Percentiles rank a stretch among this genome's conserved stretches.
phyloP scores from a whole-genome alignment of 345 rosid genomes.

The Corchorus capsularis region DNA sequence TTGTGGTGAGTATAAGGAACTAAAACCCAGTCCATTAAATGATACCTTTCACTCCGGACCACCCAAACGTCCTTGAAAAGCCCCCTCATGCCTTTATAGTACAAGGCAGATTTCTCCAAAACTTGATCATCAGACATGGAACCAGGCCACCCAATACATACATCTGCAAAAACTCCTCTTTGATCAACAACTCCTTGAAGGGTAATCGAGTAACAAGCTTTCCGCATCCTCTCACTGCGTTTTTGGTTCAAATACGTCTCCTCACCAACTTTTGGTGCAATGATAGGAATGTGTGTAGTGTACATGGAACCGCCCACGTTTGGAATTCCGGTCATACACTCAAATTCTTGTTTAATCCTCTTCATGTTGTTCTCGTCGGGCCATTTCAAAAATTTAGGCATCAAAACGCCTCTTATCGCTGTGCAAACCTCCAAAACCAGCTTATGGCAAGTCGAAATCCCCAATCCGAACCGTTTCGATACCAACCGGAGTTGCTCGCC shows the following conservation, averaged over 20 bases:
- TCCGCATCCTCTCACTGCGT: slow-evolving; percentile 48
- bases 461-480: slow-evolving; percentile 47
- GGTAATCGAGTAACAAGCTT: slow-evolving; percentile 44
- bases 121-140: slow-evolving; percentile 52
- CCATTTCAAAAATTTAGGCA: slow-evolving; percentile 53
- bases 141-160: slow-evolving; percentile 56
- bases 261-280: slow-evolving; percentile 46
- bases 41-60: slow-evolving; percentile 47
- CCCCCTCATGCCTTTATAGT: slow-evolving; percentile 37
- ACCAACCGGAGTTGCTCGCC: slow-evolving; percentile 51
- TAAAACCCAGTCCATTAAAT: slow-evolving; percentile 51
- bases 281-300: slow-evolving; percentile 53
- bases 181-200: slow-evolving; percentile 51
- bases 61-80: slow-evolving; percentile 47
- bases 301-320: slow-evolving; percentile 48
- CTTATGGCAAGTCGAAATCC: slow-evolving; percentile 57
- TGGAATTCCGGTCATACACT: slow-evolving; percentile 37
- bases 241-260: slow-evolving; percentile 44
- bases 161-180: slow-evolving; percentile 43
- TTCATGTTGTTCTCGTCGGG: slow-evolving; percentile 33
- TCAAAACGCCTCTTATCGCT: slow-evolving; percentile 47
- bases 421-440: slow-evolving; percentile 50
- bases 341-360: slow-evolving; percentile 28
- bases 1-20: slow-evolving; percentile 50
- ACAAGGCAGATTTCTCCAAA: slow-evolving; percentile 42